Conservation (phyloP, 2,329 filamentous ascomycete genomes). For the Hortaea sp. region DNA sequence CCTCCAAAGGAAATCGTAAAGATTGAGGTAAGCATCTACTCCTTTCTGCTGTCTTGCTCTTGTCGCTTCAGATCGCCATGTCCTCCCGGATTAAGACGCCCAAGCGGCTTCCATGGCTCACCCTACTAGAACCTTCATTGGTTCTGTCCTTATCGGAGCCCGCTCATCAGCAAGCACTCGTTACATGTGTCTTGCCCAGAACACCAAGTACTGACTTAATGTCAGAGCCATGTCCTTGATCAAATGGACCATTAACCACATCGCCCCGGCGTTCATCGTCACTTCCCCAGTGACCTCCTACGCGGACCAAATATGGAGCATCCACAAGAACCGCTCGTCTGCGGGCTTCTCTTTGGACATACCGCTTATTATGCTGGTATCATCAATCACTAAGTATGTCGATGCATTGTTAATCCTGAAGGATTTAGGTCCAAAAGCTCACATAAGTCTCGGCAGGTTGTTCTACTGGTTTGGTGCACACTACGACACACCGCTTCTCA, state of each 20-base stretch:
- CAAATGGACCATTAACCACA: conserved; percentile 24
- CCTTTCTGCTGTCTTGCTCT: too few relatives aligned
- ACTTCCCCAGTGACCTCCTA: conserved; percentile 56
- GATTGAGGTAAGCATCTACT: too few relatives aligned
- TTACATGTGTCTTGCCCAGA: neutral
- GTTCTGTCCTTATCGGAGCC: too few relatives aligned
- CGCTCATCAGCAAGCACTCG: neutral
- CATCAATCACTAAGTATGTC: conserved; percentile 52
- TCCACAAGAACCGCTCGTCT: conserved; percentile 49
- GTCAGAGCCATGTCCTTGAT: conserved; percentile 23
- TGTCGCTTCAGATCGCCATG: too few relatives aligned
- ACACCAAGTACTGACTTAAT: conserved; percentile 6
- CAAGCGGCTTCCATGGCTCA: too few relatives aligned
- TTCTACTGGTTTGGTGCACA: conserved; percentile 57
- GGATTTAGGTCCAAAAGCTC: too few relatives aligned
- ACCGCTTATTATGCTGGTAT: conserved; percentile 56
- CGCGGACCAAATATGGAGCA: conserved; percentile 56
- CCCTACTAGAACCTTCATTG: too few relatives aligned
- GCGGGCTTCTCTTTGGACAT: conserved; percentile 58
- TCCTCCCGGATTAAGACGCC: too few relatives aligned
- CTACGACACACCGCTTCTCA: conserved; percentile 48
- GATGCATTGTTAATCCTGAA: neutral
- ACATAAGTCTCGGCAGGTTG: conserved; percentile 31
- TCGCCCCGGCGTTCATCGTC: conserved; percentile 39
- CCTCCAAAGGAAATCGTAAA: too few relatives aligned